phyloP scores from a whole-genome alignment of 78 protist genomes.

The Dictyostelium purpureum region DNA sequence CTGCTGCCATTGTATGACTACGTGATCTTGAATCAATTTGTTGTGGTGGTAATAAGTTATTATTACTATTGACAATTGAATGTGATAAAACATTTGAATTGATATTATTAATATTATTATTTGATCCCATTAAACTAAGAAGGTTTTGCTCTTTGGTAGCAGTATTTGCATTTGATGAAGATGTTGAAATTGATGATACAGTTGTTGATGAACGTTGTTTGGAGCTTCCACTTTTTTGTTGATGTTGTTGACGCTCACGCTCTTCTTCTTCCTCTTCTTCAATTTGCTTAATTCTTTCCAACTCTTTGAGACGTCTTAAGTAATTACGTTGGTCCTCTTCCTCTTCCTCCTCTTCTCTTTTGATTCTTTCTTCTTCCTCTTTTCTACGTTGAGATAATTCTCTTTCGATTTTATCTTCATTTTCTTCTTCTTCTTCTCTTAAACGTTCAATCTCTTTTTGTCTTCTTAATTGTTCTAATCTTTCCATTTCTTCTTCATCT shows the following conservation, averaged over 20 bases:
- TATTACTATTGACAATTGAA: background rate
- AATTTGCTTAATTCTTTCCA: conserved; percentile 63
- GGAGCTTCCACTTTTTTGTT: background rate
- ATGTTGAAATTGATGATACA: background rate
- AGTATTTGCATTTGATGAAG: background rate
- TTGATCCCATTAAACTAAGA: background rate
- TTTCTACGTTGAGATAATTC: conserved; percentile 39
- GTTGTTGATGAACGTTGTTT: conserved; percentile 1
- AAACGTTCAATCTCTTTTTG: conserved; percentile 58
- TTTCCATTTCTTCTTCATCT: conserved; percentile 49
- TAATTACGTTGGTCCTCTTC: conserved; percentile 52
- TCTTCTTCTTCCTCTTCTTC: conserved; percentile 75
- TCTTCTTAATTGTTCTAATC: conserved; percentile 52
- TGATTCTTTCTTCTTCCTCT: conserved; percentile 49
- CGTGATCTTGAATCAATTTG: background rate
- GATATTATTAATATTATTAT: background rate
- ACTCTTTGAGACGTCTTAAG: conserved; percentile 25
- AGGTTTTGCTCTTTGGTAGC: background rate
- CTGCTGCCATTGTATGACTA: conserved; percentile 52
- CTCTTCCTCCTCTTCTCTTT: conserved; percentile 68
- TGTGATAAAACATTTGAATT: conserved; percentile 14
- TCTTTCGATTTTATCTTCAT: conserved; percentile 42
- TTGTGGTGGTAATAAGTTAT: background rate
- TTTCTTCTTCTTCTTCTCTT: conserved; percentile 71
- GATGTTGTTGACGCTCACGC: background rate